Percentiles rank a stretch among this genome's conserved stretches.
phyloP scores from a whole-genome alignment of 768 basidiomycete species.

The Infundibulicybe gibba region DNA sequence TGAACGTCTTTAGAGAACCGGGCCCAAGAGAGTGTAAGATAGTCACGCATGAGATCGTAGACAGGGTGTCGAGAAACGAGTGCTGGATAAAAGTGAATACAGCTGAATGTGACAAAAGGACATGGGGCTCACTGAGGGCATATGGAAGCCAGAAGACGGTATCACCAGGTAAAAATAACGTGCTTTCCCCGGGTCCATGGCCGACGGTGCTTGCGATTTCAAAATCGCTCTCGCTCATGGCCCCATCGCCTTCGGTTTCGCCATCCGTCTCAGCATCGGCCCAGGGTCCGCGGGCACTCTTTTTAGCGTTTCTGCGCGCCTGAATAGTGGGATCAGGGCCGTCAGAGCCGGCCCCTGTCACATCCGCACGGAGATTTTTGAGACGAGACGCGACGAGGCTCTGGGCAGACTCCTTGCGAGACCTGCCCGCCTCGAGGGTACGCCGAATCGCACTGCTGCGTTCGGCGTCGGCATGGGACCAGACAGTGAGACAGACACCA shows the following conservation, averaged over 20 bases:
- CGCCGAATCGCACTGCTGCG: conserved; percentile 81
- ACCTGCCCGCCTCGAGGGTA: conserved; percentile 75
- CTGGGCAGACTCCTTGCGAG: conserved; percentile 77
- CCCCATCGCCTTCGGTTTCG: conserved; percentile 73
- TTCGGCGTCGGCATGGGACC: conserved; percentile 92
- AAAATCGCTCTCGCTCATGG: conserved; percentile 83
- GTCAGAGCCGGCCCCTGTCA: conserved; percentile 38
- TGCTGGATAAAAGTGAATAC: conserved; percentile 36
- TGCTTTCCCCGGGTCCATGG: conserved; percentile 84
- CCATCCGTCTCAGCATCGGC: conserved; percentile 69
- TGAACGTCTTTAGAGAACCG: conserved; percentile 93
- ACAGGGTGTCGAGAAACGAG: conserved; percentile 91
- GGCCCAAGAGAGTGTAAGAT: conserved; percentile 93
- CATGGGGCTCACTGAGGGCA: conserved; percentile 65
- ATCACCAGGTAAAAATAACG: conserved; percentile 83
- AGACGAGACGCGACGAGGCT: conserved; percentile 66
- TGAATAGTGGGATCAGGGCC: conserved; percentile 54
- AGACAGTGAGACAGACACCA: conserved; percentile 91
- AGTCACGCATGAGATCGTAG: conserved; percentile 94
- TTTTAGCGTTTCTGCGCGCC: conserved; percentile 52
- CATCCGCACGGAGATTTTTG: conserved; percentile 58
- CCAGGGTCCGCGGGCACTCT: conserved; percentile 69
- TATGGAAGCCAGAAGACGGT: conserved; percentile 96
- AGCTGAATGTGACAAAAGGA: conserved; percentile 4
- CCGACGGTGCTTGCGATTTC: conserved; percentile 79